Evolutionary conservation across 371 early-diverging fungal genomes (phyloP).

Genomic region (Cokeromyces recurvatus): DNA sequence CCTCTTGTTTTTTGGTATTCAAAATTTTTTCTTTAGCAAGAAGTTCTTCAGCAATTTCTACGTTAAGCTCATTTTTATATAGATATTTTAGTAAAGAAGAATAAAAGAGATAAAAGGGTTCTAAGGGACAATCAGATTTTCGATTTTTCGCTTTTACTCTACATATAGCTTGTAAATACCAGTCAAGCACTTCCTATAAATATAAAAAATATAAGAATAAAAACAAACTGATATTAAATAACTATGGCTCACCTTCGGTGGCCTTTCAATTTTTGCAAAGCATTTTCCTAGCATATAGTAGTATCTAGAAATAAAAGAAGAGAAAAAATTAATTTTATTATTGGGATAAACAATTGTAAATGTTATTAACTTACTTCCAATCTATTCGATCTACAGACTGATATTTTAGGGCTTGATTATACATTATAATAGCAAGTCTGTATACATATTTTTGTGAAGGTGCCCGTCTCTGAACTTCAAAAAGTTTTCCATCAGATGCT

Average conservation of each 20-base stretch:
- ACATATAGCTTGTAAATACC: constrained; percentile 40
- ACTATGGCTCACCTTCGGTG: constrained; percentile 22
- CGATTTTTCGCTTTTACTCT: constrained; percentile 43
- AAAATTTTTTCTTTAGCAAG: constrained; percentile 6
- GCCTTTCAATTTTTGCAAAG: constrained; percentile 46
- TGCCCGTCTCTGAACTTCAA: neutral
- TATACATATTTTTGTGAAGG: constrained; percentile 34
- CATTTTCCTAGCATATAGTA: constrained; percentile 63
- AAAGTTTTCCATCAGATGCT: constrained; percentile 9
- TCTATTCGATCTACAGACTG: constrained; percentile 28
- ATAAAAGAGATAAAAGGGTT: constrained; percentile 54
- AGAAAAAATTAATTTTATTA: neutral
- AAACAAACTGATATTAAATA: neutral
- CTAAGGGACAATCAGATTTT: constrained; percentile 50
- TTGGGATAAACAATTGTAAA: no score
- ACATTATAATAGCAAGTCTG: constrained; percentile 37
- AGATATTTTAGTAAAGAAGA: constrained; percentile 56
- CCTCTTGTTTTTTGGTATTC: neutral
- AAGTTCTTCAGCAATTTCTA: constrained; percentile 13
- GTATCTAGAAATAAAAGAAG: constrained; percentile 25
- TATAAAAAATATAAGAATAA: neutral
- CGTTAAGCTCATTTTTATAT: constrained; percentile 34
- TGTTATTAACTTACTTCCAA: constrained; percentile 39
- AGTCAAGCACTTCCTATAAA: constrained; percentile 35
- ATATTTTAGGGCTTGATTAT: constrained; percentile 32